Evolutionary conservation across 768 basidiomycete genomes (phyloP).

Genomic region (Wakefieldia striispora): DNA sequence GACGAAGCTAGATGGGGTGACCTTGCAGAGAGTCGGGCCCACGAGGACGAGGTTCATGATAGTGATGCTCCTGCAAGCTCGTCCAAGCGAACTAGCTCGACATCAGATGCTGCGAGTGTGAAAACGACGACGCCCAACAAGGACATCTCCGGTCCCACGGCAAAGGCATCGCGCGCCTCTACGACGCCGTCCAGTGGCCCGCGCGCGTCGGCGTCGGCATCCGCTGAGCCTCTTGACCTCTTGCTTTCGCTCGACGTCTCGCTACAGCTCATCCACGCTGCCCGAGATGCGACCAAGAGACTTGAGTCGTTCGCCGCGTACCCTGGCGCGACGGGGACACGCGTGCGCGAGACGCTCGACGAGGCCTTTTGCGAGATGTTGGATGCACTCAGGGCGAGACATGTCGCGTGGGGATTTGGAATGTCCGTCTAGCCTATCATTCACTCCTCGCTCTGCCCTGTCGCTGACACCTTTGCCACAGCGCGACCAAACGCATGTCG

Average conservation of each 20-base stretch:
- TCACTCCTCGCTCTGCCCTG: neutral
- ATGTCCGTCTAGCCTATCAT: conserved; percentile 43
- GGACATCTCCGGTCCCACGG: neutral
- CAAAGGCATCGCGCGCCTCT: neutral
- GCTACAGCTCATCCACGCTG: conserved; percentile 88
- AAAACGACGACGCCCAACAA: neutral
- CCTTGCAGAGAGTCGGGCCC: conserved; percentile 9
- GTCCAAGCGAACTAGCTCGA: neutral
- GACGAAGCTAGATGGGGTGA: conserved; percentile 29
- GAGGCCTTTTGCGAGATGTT: conserved; percentile 88
- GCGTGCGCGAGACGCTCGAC: conserved; percentile 91
- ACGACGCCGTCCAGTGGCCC: neutral
- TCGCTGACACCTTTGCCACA: conserved; percentile 27
- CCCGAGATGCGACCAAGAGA: conserved; percentile 88
- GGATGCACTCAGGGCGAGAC: conserved; percentile 71
- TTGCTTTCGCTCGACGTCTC: conserved; percentile 90
- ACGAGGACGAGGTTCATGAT: neutral
- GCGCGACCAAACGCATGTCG: conserved; percentile 87
- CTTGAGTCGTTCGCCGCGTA: conserved; percentile 88
- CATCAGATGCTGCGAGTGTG: neutral
- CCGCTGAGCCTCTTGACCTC: conserved; percentile 60
- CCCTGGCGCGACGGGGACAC: conserved; percentile 81
- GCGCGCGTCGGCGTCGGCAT: conserved; percentile 17
- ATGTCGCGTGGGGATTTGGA: conserved; percentile 78
- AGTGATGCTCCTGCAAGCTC: too few relatives aligned